Conservation (phyloP, 352 stramenopile genomes). For the Phytophthora rubi region DNA sequence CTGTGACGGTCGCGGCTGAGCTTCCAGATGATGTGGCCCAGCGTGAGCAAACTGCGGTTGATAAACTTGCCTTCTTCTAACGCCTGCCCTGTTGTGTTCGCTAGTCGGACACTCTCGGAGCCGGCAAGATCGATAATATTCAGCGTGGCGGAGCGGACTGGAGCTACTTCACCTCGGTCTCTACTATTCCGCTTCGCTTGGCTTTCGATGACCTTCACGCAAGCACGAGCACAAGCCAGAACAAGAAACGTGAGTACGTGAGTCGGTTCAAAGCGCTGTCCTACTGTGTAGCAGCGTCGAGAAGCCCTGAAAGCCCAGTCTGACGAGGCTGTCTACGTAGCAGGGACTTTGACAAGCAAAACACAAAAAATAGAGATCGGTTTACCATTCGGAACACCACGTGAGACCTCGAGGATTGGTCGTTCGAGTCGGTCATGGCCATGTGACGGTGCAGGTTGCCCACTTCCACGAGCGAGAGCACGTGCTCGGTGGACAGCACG, state of each 20-base stretch:
- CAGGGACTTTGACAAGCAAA: constrained; percentile 16
- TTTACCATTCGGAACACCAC: constrained; percentile 79
- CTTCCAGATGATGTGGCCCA: constrained; percentile 96
- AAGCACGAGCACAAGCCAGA: constrained; percentile 20
- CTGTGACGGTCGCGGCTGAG: constrained; percentile 70
- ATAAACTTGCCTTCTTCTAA: constrained; percentile 91
- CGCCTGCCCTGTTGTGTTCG: constrained; percentile 78
- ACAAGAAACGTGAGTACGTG: constrained; percentile 31
- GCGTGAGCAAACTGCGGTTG: constrained; percentile 91
- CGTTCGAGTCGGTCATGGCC: constrained; percentile 76
- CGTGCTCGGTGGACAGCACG: constrained; percentile 79
- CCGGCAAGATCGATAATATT: constrained; percentile 93
- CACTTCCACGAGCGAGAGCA: constrained; percentile 86
- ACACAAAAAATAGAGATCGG: constrained; percentile 16
- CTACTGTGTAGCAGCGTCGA: constrained; percentile 29
- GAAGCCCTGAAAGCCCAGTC: constrained; percentile 18
- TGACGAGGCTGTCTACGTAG: constrained; percentile 25
- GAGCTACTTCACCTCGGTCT: constrained; percentile 31
- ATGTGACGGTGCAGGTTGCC: constrained; percentile 82
- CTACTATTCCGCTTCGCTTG: constrained; percentile 53
- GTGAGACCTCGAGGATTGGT: constrained; percentile 80
- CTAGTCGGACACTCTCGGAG: constrained; percentile 85
- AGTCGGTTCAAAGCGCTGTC: constrained; percentile 30
- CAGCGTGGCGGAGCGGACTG: constrained; percentile 80
- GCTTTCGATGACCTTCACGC: constrained; percentile 71